Evolutionary conservation across 495 filamentous ascomycete genomes (phyloP).

Genomic region (Aspergillus taichungensis): DNA sequence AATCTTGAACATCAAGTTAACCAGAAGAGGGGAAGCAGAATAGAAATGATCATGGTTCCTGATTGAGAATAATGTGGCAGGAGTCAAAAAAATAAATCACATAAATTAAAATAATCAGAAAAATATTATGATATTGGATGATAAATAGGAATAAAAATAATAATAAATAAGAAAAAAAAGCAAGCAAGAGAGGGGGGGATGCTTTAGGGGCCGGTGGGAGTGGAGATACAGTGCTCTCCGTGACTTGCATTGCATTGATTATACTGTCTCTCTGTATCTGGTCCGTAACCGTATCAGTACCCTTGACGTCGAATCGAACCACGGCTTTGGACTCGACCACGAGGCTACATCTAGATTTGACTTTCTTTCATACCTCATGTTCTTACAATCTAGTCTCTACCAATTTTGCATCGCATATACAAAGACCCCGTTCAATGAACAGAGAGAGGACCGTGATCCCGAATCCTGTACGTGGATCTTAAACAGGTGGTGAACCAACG

Average conservation of each 20-base stretch:
- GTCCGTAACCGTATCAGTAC: too few species aligned
- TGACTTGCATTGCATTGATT: constrained; percentile 9
- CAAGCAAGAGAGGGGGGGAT: not conserved
- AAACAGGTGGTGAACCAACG: not conserved
- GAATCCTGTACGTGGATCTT: too few species aligned
- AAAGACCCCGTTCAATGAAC: too few species aligned
- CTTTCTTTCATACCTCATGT: too few species aligned
- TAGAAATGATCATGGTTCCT: constrained; percentile 1
- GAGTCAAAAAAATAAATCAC: constrained; percentile 3
- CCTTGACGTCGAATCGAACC: too few species aligned
- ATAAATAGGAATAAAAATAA: not conserved
- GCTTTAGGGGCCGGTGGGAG: not conserved
- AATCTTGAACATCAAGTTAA: not conserved
- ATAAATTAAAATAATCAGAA: not conserved
- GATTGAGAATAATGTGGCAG: not conserved
- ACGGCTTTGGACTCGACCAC: too few species aligned
- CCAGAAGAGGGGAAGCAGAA: constrained; percentile 4
- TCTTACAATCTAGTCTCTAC: too few species aligned
- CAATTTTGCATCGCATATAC: too few species aligned
- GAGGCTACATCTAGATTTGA: too few species aligned
- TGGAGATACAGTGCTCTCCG: constrained; percentile 12
- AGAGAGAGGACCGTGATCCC: too few species aligned
- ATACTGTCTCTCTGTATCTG: too few species aligned
- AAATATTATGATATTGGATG: not conserved
- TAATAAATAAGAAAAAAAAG: not conserved